Base-by-base conservation (phyloP, 2,329 filamentous ascomycete genomes). In the Xylariaceae sp. region DNA sequence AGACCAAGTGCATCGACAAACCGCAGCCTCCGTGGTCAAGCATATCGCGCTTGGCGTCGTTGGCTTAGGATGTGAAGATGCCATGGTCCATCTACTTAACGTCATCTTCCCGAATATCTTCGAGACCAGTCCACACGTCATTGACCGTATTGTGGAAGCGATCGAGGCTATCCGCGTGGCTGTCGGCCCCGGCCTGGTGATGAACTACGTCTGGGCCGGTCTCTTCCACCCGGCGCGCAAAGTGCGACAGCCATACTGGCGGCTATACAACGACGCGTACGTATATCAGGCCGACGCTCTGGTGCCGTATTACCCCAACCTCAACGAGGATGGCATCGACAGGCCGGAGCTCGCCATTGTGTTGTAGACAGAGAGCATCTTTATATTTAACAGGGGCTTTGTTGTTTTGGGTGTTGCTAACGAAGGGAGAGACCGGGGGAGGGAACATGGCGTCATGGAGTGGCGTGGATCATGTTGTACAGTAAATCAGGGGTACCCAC, bases 121-220 rank as follows among this genome's bases (percentile, higher is more conserved):
- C 75, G 94, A 99, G 76, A 99, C 94, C 4, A 94, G 89, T 68
- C 94, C 94, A 0, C 94, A 99, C 82, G 94, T 99, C 69, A 99
- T 99, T 68, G 94, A 99, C 75, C 87, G 94, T 50, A 95, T 99
- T 67, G 89, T 99, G 64, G 95, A 99, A 75, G 94, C 95, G 54
- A 95, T 99, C 66, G 94, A 97, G 74, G 94, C 92, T 45, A 90
- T 99, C 63, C 86, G 94, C 52, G 91, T 97, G 80, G 92, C 93
- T 0, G 88, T 97, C 50, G 94, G 94, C 0, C 90, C 92, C 0
- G 94, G 94, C 2, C 79, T 95, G 18, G 90, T 97, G 41, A 88
- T 99, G 82, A 99, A 99, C 77, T 99, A 99, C 74, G 88, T 97
- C 61, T 97, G 92, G 92, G 93, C 94, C 0, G 94, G 94, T 15